phyloP scores from a whole-genome alignment of 805 yeast species.

The Wickerhamiella lipophila region DNA sequence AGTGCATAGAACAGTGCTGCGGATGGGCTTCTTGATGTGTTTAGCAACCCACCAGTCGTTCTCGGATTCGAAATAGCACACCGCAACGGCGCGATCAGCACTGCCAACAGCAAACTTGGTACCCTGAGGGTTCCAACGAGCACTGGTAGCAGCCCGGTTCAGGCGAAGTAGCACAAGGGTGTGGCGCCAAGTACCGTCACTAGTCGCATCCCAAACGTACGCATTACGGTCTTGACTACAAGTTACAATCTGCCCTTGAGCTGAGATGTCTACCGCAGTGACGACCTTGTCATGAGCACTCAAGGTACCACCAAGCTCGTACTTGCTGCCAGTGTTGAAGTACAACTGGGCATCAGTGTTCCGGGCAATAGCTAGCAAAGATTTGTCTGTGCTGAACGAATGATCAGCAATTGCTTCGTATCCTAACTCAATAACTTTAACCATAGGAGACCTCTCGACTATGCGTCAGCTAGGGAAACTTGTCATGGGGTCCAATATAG shows the following conservation, averaged over 20 bases:
- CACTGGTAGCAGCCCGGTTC: slow-evolving; percentile 89
- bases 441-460: slow-evolving; percentile 18
- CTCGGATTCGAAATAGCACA: slow-evolving; percentile 89
- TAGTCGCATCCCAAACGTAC: slow-evolving; percentile 78
- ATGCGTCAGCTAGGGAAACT: slow-evolving; percentile 8
- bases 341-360: slow-evolving; percentile 66
- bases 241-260: slow-evolving; percentile 74
- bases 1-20: slow-evolving; percentile 68
- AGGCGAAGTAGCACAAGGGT: slow-evolving; percentile 85
- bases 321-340: slow-evolving; percentile 39
- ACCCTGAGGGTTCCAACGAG: slow-evolving; percentile 93
- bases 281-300: slow-evolving; percentile 72
- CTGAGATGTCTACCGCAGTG: slow-evolving; percentile 84
- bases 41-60: slow-evolving; percentile 99
- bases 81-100: slow-evolving; percentile 85
- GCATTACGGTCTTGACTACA: slow-evolving; percentile 98
- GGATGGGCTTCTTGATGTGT: slow-evolving; percentile 90
- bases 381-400: slow-evolving; percentile 59
- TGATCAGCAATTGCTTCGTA: slow-evolving; percentile 85
- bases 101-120: slow-evolving; percentile 93
- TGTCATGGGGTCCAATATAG: too few species aligned
- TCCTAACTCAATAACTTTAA: slow-evolving; percentile 46
- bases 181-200: slow-evolving; percentile 59
- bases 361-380: slow-evolving; percentile 67
- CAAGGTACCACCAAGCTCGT: slow-evolving; percentile 52